These are phyloP conservation scores for Termitomyces sp. DNA, from an alignment of 768 basidiomycete genomes.

Conservation along the genomic window DNA sequence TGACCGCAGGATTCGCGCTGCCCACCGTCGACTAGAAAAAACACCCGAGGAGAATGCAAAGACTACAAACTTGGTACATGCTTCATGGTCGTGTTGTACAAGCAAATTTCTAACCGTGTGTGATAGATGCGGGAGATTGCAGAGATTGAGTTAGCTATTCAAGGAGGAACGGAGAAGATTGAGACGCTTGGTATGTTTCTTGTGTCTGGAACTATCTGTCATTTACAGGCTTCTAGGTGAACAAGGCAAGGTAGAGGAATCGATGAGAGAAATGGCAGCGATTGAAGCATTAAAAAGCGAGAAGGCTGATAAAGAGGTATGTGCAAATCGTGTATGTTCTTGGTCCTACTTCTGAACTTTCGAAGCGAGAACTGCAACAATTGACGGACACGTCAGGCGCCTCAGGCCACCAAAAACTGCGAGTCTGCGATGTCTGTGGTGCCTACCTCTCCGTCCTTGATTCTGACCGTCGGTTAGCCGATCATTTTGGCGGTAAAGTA, in stretches of 20 bases:
- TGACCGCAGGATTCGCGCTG: slow-evolving; percentile 91
- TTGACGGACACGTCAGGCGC: slow-evolving; percentile 98
- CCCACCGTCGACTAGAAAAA: slow-evolving; percentile 95
- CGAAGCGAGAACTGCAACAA: slow-evolving; percentile 88
- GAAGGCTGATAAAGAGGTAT: slow-evolving; percentile 92
- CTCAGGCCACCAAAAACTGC: slow-evolving; percentile 98
- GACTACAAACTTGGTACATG: slow-evolving; percentile 86
- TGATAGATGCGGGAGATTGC: slow-evolving; percentile 96
- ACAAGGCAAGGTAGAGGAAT: slow-evolving; percentile 98
- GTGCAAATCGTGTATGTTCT: slow-evolving; percentile 13
- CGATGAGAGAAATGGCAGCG: slow-evolving; percentile 95
- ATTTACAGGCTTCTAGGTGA: slow-evolving; percentile 59
- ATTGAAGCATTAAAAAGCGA: slow-evolving; percentile 97
- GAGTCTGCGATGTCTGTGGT: slow-evolving; percentile 99
- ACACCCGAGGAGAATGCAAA: slow-evolving; percentile 99
- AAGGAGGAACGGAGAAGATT: slow-evolving; percentile 98
- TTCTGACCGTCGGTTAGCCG: slow-evolving; percentile 96
- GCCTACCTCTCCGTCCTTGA: slow-evolving; percentile 98
- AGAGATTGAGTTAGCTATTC: slow-evolving; percentile 97
- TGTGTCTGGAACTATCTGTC: slow-evolving; percentile 16
- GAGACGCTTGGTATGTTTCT: slow-evolving; percentile 69
- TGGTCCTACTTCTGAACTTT: slow-evolving; percentile 11
- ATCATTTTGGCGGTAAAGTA: slow-evolving; percentile 99
- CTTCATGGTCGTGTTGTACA: background rate
- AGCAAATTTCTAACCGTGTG: background rate